These are phyloP conservation scores for Dictyostelium purpureum DNA, from an alignment of 78 protist species.

Conservation along the genomic window DNA sequence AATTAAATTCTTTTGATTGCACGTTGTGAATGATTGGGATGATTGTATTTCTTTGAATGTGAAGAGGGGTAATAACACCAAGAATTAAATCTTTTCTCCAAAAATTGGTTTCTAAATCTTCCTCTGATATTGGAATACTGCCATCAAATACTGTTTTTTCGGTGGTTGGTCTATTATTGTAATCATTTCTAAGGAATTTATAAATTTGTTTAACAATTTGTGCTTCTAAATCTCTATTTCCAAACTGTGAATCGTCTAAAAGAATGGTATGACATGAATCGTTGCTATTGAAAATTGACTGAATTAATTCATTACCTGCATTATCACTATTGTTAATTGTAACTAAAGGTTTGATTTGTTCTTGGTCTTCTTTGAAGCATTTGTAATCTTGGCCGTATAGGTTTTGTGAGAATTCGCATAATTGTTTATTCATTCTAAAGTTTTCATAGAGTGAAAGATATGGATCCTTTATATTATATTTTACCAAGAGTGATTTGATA, in stretches of 20 bases:
- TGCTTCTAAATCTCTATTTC: slow-evolving; percentile 11
- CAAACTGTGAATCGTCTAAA: slow-evolving; percentile 13
- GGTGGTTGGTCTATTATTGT: background rate
- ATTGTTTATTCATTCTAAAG: slow-evolving; percentile 53
- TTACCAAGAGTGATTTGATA: slow-evolving; percentile 5
- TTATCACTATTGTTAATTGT: background rate
- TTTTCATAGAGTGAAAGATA: slow-evolving; percentile 7
- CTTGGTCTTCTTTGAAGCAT: background rate
- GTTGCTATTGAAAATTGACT: background rate
- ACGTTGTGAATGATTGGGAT: slow-evolving; percentile 1
- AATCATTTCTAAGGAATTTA: background rate
- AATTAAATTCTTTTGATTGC: background rate
- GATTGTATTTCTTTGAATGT: slow-evolving; percentile 20
- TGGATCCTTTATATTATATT: background rate
- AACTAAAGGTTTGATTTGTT: background rate
- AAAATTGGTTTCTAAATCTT: slow-evolving; percentile 12
- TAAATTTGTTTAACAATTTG: slow-evolving; percentile 52
- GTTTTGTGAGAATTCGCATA: slow-evolving; percentile 38
- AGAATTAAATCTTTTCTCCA: slow-evolving; percentile 8
- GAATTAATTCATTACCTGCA: background rate
- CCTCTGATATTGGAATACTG: background rate
- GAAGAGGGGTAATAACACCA: slow-evolving; percentile 61
- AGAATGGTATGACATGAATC: slow-evolving; percentile 28
- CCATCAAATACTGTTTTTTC: background rate
- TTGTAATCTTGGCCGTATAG: slow-evolving; percentile 31